Evolutionary conservation across 1,139 yeast genomes (phyloP).

Genomic region (Scheffersomyces segobiensis): DNA sequence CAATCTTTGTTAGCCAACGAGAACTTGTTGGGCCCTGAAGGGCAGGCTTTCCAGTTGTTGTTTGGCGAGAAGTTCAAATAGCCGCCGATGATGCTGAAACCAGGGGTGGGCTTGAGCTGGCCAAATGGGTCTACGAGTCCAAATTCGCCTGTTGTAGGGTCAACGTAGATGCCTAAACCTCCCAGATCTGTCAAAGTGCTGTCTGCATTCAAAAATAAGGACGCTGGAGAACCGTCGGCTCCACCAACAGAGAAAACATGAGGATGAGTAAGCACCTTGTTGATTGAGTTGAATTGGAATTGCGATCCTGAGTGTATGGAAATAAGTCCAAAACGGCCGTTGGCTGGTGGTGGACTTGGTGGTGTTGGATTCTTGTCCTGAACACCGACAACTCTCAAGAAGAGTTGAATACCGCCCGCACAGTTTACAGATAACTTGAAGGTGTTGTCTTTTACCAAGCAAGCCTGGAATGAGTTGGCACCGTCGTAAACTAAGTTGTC

Average conservation of each 20-base stretch:
- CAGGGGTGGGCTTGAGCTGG: slow-evolving; percentile 21
- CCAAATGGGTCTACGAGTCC: slow-evolving; percentile 32
- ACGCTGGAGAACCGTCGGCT: slow-evolving; percentile 22
- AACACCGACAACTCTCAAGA: slow-evolving; percentile 7
- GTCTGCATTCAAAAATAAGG: slow-evolving; percentile 23
- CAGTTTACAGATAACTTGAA: slow-evolving; percentile 10
- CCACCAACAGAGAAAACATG: slow-evolving; percentile 36
- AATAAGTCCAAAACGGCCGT: slow-evolving; percentile 14
- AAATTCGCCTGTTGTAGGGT: slow-evolving; percentile 28
- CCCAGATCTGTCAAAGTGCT: slow-evolving; percentile 29
- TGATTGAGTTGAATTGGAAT: slow-evolving; percentile 23
- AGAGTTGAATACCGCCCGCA: slow-evolving; percentile 12
- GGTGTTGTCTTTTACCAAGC: slow-evolving; percentile 17
- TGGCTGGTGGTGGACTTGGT: background rate
- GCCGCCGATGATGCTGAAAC: slow-evolving; percentile 24
- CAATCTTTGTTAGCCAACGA: slow-evolving; percentile 29
- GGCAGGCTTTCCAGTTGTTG: slow-evolving; percentile 26
- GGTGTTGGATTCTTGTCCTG: slow-evolving; percentile 2
- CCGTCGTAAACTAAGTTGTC: slow-evolving; percentile 14
- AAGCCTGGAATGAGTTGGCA: slow-evolving; percentile 17
- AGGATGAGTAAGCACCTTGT: slow-evolving; percentile 27
- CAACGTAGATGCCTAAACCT: slow-evolving; percentile 26
- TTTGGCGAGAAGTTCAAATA: slow-evolving; percentile 23
- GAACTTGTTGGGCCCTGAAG: slow-evolving; percentile 23
- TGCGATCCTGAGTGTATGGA: slow-evolving; percentile 22